phyloP scores from a whole-genome alignment of 352 stramenopile genomes.

The Pythium phragmitis region DNA sequence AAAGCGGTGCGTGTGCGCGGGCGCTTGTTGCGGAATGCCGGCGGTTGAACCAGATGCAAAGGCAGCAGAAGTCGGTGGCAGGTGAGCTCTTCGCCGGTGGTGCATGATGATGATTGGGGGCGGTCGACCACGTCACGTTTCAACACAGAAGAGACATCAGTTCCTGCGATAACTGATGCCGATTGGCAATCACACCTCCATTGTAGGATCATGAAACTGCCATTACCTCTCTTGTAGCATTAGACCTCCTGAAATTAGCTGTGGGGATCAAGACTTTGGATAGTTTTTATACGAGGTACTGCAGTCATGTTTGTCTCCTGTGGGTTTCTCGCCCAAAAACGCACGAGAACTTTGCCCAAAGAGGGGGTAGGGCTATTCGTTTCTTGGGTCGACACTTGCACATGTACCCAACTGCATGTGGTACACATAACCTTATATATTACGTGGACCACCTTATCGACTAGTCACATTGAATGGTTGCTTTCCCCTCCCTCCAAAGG shows the following conservation, averaged over 20 bases:
- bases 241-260: neutral
- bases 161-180: neutral
- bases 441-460: conserved; percentile 23
- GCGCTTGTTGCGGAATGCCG: conserved; percentile 7
- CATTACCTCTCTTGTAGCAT: neutral
- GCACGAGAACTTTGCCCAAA: conserved; percentile 1
- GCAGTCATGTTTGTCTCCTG: conserved; percentile 17
- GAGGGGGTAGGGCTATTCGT: conserved; percentile 18
- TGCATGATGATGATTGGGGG: neutral
- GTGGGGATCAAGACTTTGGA: no score
- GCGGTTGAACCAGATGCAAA: conserved; percentile 7
- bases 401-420: neutral
- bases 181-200: neutral
- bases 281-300: neutral
- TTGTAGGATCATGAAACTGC: neutral
- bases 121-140: neutral
- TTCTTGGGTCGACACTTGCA: neutral
- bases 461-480: neutral
- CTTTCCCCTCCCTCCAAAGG: neutral
- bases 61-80: neutral
- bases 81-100: conserved; percentile 7
- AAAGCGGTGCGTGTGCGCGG: neutral
- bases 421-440: conserved; percentile 10
- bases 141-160: conserved; percentile 7
- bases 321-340: conserved; percentile 12